Evolutionary conservation across 805 yeast genomes (phyloP), one percentile per base, ranked within the genome.

Genomic region (Lachancea sp.): DNA sequence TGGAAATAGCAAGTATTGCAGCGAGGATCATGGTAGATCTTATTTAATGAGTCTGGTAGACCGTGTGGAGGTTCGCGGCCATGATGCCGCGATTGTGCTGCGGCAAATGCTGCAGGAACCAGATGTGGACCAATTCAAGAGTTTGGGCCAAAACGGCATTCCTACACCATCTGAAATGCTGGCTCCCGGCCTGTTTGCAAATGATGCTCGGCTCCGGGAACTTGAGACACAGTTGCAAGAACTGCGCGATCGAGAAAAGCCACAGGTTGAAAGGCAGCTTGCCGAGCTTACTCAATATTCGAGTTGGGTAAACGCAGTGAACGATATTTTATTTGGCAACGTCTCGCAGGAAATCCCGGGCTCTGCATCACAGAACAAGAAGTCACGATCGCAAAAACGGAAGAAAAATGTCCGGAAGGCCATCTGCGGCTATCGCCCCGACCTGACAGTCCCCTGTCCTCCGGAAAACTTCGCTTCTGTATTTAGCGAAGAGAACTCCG

Each of bases 1-100:
- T 16, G 51, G 49, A 4, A 61, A 58, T 34, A 75, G 87, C 24
- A 86, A 88, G 58, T 88, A 83, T 56, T 88, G 97, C 56, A 63
- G 77, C 12, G 71, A 70, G 16, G 83, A 74, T 19, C 95, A 89
- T 60, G 96, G 95, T 25, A 29, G 41, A 25, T 32, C 48, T 17
- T 61, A 52, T 43, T 45, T 51, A 40, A 30, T 34, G 12, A 34
- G 34, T 7, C 42, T 47, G 12, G 18, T 47, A 32, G 32, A 40
- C 5, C 50, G 45, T 34, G 36, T 32, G 2, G 39, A 31, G 8
- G 5, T 24, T 1, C 23, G 26, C 2, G 46, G 32, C 13, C 36
- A 26, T 7, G 42, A 45, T 21, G 29, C 40, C 3, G 36, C 41
- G 3, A 13, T 8, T 5, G 28, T 55, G 9, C n/a, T 53, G 16